phyloP scores from a whole-genome alignment of 768 basidiomycete genomes.

The Daedaleopsis nitida region DNA sequence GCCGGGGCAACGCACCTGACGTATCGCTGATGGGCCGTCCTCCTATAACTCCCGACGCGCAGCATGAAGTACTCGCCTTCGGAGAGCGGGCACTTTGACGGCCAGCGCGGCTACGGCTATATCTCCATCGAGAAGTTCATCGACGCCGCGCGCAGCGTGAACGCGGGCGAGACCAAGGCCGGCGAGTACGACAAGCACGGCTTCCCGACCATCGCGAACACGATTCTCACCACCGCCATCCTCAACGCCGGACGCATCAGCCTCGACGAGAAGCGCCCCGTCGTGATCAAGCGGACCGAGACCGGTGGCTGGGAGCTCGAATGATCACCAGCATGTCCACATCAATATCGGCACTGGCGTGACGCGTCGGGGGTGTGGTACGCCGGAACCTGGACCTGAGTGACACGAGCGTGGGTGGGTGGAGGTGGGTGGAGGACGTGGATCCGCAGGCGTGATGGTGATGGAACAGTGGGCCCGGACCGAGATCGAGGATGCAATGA shows the following conservation, averaged over 20 bases:
- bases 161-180: constrained; percentile 66
- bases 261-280: constrained; percentile 86
- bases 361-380: too few species aligned
- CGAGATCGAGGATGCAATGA: too few species aligned
- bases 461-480: too few species aligned
- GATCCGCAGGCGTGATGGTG: too few species aligned
- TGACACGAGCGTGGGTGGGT: too few species aligned
- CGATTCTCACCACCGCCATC: constrained; percentile 84
- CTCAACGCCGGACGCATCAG: constrained; percentile 89
- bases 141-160: constrained; percentile 79
- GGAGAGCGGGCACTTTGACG: constrained; percentile 91
- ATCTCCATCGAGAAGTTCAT: constrained; percentile 92
- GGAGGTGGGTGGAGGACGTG: too few species aligned
- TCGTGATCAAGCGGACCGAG: constrained; percentile 70
- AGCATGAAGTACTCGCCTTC: constrained; percentile 96
- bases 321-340: constrained; percentile 36
- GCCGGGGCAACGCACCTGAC: constrained; percentile 1
- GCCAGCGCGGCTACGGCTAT: constrained; percentile 91
- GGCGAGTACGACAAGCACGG: constrained; percentile 77
- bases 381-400: too few species aligned
- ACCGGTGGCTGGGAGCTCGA: constrained; percentile 65
- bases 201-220: constrained; percentile 87
- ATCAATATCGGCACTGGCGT: background rate
- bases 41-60: constrained; percentile 17
- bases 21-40: background rate